Evolutionary conservation across 768 basidiomycete genomes (phyloP), one percentile per base, ranked within the genome.

Genomic region (Boletus bicolor): DNA sequence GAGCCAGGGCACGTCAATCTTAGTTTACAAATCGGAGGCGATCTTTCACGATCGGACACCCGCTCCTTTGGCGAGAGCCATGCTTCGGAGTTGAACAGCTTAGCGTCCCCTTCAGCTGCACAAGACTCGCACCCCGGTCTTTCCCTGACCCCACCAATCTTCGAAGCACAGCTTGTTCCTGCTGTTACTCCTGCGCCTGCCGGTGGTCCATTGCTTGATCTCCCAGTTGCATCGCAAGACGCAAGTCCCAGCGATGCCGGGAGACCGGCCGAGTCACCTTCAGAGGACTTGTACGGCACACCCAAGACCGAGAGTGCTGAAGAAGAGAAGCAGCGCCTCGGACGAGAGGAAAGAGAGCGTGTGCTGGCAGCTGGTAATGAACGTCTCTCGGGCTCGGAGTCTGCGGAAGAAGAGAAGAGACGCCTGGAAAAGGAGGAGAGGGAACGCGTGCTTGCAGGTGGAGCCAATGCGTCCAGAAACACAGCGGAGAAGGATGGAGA

Each of bases 61-160:
- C 82, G 82, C 54, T 91, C 87, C 70, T 93, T 93, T 65, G 91
- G 91, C 19, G 88, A 87, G 71, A 92, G 85, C 38, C 91, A 93
- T 63, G 88, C 87, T 0, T 77, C 73, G 36, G 91, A 93, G 72
- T 77, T 93, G 36, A 79, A 79, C 17, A 77, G 74, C 60, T 83
- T 91, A 49, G 72, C 72, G 47, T 66, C 77, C 12, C 66, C 68
- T 0, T 59, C 66, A 24, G 53, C 60, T 6, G 63, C 59, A 28
- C 57, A 63, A 26, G 49, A 61, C 37, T 62, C 58, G 45, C 72
- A 75, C 53, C 72, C 75, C 19, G 68, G 68, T 44, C 65, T 77
- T n/a, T 72, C 79, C 3, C 24, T 77, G 39, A 76, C 79, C 1
- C 77, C 82, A 11, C 80, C 79, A 0, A 64, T 75, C 2, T 63